These are phyloP conservation scores for Aureobasidium uvarum DNA, from an alignment of 2,329 filamentous ascomycete species.

Conservation along the genomic window DNA sequence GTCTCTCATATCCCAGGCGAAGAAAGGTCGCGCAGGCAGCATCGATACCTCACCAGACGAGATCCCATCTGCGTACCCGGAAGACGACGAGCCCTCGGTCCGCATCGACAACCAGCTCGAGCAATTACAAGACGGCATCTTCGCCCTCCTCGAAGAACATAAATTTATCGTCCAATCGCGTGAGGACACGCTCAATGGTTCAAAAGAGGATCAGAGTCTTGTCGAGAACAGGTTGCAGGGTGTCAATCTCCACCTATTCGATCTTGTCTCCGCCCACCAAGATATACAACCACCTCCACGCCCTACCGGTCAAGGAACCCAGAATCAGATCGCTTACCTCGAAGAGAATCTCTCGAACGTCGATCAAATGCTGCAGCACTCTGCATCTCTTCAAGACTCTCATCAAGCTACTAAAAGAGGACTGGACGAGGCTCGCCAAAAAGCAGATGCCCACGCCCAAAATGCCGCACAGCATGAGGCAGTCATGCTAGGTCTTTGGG, in stretches of 20 bases:
- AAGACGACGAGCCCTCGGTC: constrained; percentile 28
- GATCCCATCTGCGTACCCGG: constrained; percentile 25
- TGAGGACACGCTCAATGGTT: constrained; percentile 31
- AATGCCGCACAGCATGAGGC: constrained; percentile 57
- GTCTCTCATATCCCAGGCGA: constrained; percentile 29
- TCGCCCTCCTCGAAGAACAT: constrained; percentile 27
- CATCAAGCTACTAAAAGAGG: constrained; percentile 29
- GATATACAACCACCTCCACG: constrained; percentile 60
- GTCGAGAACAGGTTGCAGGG: constrained; percentile 56
- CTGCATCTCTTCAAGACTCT: constrained; percentile 33
- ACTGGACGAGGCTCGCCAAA: constrained; percentile 31
- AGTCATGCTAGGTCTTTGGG: constrained; percentile 53
- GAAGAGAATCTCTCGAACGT: constrained; percentile 55
- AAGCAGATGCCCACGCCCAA: constrained; percentile 34
- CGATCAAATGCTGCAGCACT: constrained; percentile 36
- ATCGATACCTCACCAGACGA: constrained; percentile 26
- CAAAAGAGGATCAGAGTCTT: constrained; percentile 24
- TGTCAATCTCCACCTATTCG: constrained; percentile 64
- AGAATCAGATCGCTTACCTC: constrained; percentile 68
- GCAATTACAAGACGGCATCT: constrained; percentile 27
- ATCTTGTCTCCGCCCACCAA: constrained; percentile 41
- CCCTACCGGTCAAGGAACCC: constrained; percentile 56
- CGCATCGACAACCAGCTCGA: constrained; percentile 29
- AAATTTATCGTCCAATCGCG: constrained; percentile 28
- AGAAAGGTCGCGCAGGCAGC: constrained; percentile 20